Percentiles rank a stretch among this genome's conserved stretches.
Evolutionary conservation across 257 asterid genomes (phyloP).

Genomic region (Scutellaria minor): DNA sequence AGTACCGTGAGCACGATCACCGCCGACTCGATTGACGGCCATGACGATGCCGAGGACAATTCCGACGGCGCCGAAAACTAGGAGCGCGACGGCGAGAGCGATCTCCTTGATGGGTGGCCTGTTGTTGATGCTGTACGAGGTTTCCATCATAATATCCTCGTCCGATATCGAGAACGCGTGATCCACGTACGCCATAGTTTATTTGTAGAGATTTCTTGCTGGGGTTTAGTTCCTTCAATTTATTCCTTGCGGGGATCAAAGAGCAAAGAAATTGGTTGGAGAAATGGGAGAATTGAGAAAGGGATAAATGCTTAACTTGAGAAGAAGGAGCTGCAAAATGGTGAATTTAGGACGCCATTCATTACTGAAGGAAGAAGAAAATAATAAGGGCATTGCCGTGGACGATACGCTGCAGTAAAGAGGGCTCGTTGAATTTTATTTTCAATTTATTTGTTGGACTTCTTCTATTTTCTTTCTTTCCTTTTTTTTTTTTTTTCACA

Average conservation of each 20-base stretch:
- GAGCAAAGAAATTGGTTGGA: not conserved
- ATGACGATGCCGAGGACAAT: conserved; percentile 73
- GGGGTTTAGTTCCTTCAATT: conserved; percentile 7
- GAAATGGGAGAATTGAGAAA: conserved; percentile 1
- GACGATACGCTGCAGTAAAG: conserved; percentile 30
- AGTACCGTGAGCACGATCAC: conserved; percentile 95
- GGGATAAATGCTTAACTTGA: conserved; percentile 30
- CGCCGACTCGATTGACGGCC: conserved; percentile 89
- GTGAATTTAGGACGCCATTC: conserved; percentile 12
- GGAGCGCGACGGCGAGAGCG: conserved; percentile 86
- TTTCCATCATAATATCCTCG: conserved; percentile 93
- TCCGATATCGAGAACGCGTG: conserved; percentile 98
- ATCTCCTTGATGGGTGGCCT: conserved; percentile 96
- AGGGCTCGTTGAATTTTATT: not conserved
- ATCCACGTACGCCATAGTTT: conserved; percentile 89
- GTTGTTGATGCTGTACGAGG: conserved; percentile 69
- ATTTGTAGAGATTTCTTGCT: not conserved
- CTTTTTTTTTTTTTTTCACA: too few species aligned
- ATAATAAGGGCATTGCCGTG: conserved; percentile 21
- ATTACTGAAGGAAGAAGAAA: conserved; percentile 18
- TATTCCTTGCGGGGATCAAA: not conserved
- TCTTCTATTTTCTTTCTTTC: not conserved
- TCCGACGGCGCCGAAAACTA: conserved; percentile 81
- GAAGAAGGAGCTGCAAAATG: conserved; percentile 29
- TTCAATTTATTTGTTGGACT: not conserved